Percentiles rank a stretch among this genome's conserved stretches.
phyloP scores from a whole-genome alignment of 345 rosid species.

The Citrus glauca region DNA sequence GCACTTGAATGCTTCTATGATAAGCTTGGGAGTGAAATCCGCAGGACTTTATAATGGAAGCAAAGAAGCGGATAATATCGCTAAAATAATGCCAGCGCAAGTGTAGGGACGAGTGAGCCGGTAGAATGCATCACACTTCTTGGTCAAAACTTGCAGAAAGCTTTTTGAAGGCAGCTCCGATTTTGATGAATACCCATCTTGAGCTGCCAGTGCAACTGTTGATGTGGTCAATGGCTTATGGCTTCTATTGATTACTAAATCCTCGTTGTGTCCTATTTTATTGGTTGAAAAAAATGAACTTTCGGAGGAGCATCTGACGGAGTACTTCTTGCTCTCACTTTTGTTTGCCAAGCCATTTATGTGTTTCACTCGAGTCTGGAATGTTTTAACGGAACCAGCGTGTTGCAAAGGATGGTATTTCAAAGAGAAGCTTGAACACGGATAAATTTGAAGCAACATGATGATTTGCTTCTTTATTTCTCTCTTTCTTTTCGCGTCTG shows the following conservation, averaged over 20 bases:
- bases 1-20: slow-evolving; percentile 18
- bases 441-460: neutral
- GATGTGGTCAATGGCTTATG: neutral
- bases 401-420: neutral
- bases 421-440: neutral
- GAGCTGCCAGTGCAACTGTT: neutral
- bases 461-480: neutral
- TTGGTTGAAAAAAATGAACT: neutral
- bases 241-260: neutral
- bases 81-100: slow-evolving; percentile 20
- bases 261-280: neutral
- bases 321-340: neutral
- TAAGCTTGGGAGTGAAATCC: slow-evolving; percentile 23
- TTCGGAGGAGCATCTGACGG: neutral
- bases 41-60: slow-evolving; percentile 17
- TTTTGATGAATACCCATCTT: neutral
- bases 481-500: neutral
- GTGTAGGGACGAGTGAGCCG: slow-evolving; percentile 28
- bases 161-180: neutral
- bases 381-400: too few species aligned
- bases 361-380: too few species aligned
- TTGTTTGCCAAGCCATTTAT: neutral
- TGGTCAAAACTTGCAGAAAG: neutral
- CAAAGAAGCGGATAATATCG: slow-evolving; percentile 26
- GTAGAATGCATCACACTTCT: slow-evolving; percentile 1